Conservation (phyloP, 495 filamentous ascomycete species). For the Tetracladium marchalianum region DNA sequence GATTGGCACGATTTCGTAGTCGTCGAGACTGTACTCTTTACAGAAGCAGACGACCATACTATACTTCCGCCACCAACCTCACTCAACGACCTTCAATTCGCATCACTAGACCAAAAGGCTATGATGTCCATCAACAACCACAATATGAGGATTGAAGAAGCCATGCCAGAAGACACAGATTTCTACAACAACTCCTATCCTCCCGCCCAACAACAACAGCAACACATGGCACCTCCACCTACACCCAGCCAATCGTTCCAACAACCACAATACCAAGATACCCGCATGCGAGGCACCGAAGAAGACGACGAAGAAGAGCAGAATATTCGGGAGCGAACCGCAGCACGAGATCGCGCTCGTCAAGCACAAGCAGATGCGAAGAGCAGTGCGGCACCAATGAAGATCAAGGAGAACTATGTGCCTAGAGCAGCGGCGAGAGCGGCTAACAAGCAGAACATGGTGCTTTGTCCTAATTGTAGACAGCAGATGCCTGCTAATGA, state of each 20-base stretch:
- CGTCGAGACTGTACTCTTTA: constrained; percentile 92
- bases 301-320: constrained; percentile 59
- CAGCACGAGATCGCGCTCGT: constrained; percentile 61
- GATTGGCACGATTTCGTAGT: constrained; percentile 98
- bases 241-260: constrained; percentile 12
- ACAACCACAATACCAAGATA: constrained; percentile 18
- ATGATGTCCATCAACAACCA: constrained; percentile 66
- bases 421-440: constrained; percentile 68
- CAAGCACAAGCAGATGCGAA: constrained; percentile 71
- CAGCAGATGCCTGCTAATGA: constrained; percentile 80
- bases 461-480: constrained; percentile 88
- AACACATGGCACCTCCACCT: constrained; percentile 24
- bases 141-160: constrained; percentile 85
- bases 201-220: constrained; percentile 22
- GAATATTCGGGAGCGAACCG: constrained; percentile 55
- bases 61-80: constrained; percentile 84
- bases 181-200: constrained; percentile 46
- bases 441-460: constrained; percentile 51
- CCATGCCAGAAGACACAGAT: constrained; percentile 77
- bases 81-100: constrained; percentile 82
- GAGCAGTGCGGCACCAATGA: constrained; percentile 64
- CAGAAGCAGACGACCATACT: constrained; percentile 74
- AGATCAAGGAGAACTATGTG: constrained; percentile 87
- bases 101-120: constrained; percentile 89
- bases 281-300: constrained; percentile 22